Evolutionary conservation across 2,329 filamentous ascomycete species (phyloP), one percentile per base, ranked within the genome.

Genomic region (Stylonectria norvegica): DNA sequence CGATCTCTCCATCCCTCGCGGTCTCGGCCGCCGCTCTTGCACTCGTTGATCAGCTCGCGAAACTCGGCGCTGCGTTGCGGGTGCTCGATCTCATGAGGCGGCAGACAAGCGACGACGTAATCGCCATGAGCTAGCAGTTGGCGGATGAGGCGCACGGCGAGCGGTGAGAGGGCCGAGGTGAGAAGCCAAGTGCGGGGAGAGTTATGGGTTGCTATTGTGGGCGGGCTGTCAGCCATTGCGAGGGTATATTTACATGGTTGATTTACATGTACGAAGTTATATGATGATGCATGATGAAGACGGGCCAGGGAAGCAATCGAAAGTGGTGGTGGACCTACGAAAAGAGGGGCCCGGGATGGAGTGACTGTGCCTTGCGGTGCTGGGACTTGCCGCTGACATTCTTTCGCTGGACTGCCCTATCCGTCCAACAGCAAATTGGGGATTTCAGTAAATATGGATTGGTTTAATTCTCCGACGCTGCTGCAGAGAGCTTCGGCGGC

Each of bases 121-220:
- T 97, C 93, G 34, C 93, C 91, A 65, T 96, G 89, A n/a, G 81
- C 80, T 34, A 97, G 82, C 30, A 95, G 75, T 55, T 88, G 79
- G 39, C 85, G 81, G 38, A 89, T 86, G 42, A 96, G 76, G 32
- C 87, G 85, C 45, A 95, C 85, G 38, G 85, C 85, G 49, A 96
- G 78, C 10, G 91, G 89, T 23, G 89, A 91, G 45, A 91, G 79
- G 22, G 88, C 87, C 43, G 87, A 85, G 9, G 90, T 95, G 50
- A 98, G 72, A 60, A 98, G 83, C 93, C 93, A 97, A 57, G 91
- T 88, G 58, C 91, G 84, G 36, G 90, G 89, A 20, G 79, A 83
- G 59, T 83, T 83, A 63, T 83, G 79, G 16, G 78, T 82, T 47
- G 79, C 77, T 80, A 66, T 55, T 42, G 58, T 50, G 44, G 58